Percentiles rank a stretch among this genome's conserved stretches.
phyloP scores from a whole-genome alignment of 129 eudicot genomes.

The Tagetes erecta region DNA sequence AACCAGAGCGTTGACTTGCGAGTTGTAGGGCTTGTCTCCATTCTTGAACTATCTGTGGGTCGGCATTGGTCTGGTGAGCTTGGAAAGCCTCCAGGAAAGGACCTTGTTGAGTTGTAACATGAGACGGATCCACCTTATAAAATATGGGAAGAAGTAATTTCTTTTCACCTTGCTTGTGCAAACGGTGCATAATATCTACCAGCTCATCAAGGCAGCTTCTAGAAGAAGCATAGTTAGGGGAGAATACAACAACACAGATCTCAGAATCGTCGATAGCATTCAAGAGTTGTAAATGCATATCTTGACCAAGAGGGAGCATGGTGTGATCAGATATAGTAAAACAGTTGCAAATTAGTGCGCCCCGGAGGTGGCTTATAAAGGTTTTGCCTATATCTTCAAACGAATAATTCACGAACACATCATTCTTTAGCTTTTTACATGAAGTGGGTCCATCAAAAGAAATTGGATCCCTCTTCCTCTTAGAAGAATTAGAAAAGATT shows the following conservation, averaged over 20 bases:
- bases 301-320: slow-evolving; percentile 3
- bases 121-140: slow-evolving; percentile 21
- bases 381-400: slow-evolving; percentile 19
- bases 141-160: slow-evolving; percentile 19
- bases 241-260: slow-evolving; percentile 26
- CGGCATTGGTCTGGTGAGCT: background rate
- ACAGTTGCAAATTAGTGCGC: slow-evolving; percentile 1
- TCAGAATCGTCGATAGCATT: slow-evolving; percentile 22
- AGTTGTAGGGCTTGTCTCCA: slow-evolving; percentile 24
- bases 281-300: background rate
- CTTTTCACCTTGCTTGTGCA: background rate
- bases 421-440: background rate
- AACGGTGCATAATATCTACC: slow-evolving; percentile 6
- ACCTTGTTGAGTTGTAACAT: slow-evolving; percentile 18
- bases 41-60: slow-evolving; percentile 2
- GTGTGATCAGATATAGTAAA: slow-evolving; percentile 18
- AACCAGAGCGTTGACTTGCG: slow-evolving; percentile 19
- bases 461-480: background rate
- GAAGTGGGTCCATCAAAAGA: background rate
- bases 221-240: slow-evolving; percentile 17
- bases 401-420: slow-evolving; percentile 12
- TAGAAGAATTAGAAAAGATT: background rate
- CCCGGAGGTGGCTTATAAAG: slow-evolving; percentile 21
- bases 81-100: slow-evolving; percentile 20
- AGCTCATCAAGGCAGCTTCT: slow-evolving; percentile 23